Percentiles rank a stretch among this genome's conserved stretches.
Evolutionary conservation across 1,284 basidiomycete species (phyloP).

Genomic region (Sanghuangporus sanghuang): DNA sequence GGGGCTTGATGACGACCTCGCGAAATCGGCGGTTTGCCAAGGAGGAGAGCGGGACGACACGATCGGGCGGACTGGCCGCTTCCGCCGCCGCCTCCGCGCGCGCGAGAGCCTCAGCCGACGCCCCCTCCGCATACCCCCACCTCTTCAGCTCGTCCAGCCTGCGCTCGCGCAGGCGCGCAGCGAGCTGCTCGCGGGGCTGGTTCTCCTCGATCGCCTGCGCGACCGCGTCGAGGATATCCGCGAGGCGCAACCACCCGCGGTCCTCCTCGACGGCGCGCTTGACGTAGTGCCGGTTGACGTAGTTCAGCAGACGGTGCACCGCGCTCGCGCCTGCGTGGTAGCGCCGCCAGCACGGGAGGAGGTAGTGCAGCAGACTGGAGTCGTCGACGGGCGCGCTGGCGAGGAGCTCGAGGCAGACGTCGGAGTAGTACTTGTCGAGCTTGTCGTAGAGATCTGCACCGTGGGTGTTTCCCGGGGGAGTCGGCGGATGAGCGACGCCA

Average conservation of each 20-base stretch:
- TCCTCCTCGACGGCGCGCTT: slow-evolving; percentile 73
- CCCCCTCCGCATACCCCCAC: slow-evolving; percentile 61
- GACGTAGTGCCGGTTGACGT: slow-evolving; percentile 74
- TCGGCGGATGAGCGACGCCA: slow-evolving; percentile 13
- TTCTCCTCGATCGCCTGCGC: slow-evolving; percentile 42
- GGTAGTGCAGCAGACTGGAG: slow-evolving; percentile 58
- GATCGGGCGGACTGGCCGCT: slow-evolving; percentile 60
- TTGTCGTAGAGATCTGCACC: slow-evolving; percentile 67
- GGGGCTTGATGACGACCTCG: slow-evolving; percentile 61
- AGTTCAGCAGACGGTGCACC: slow-evolving; percentile 66
- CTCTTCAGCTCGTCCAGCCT: slow-evolving; percentile 55
- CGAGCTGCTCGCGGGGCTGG: slow-evolving; percentile 52
- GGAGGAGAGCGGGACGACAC: slow-evolving; percentile 56
- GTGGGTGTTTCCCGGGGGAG: slow-evolving; percentile 30
- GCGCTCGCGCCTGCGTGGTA: slow-evolving; percentile 60
- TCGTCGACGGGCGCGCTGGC: slow-evolving; percentile 51
- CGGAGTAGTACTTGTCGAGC: slow-evolving; percentile 60
- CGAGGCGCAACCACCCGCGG: slow-evolving; percentile 65
- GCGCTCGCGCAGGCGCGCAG: slow-evolving; percentile 51
- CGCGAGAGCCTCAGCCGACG: slow-evolving; percentile 40
- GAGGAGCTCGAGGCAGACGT: slow-evolving; percentile 53
- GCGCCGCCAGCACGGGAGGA: slow-evolving; percentile 63
- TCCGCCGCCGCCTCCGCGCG: slow-evolving; percentile 65
- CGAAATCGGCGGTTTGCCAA: slow-evolving; percentile 66
- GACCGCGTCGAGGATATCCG: slow-evolving; percentile 60